These are phyloP conservation scores for Lipomyces spencermartinsiae DNA, from an alignment of 805 yeast genomes.

Conservation along the genomic window DNA sequence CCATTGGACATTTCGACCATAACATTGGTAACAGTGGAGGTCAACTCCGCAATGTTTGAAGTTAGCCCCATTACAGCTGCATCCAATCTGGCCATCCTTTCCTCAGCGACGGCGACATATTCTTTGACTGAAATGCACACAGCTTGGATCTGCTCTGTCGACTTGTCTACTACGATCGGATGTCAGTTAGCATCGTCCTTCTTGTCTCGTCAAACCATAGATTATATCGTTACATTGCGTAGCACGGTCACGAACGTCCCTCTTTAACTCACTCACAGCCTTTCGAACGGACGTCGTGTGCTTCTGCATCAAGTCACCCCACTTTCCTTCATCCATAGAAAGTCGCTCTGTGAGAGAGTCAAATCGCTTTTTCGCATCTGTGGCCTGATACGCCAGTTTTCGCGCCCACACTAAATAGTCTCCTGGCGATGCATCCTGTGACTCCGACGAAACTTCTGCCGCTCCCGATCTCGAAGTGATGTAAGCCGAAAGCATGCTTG, in stretches of 20 bases:
- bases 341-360: slow-evolving; percentile 14
- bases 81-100: not conserved
- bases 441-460: not conserved
- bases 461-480: not conserved
- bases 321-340: slow-evolving; percentile 13
- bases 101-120: slow-evolving; percentile 2
- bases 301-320: not conserved
- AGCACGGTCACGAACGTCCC: slow-evolving; percentile 5
- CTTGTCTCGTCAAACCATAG: not conserved
- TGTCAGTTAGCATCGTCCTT: not conserved
- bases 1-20: not conserved
- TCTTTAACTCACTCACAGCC: not conserved
- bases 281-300: not conserved
- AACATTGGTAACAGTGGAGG: not conserved
- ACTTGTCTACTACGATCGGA: not conserved
- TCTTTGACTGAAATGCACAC: slow-evolving; percentile 2
- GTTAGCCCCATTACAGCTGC: not conserved
- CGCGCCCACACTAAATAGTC: slow-evolving; percentile 23
- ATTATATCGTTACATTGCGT: not conserved
- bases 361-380: slow-evolving; percentile 11
- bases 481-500: not conserved
- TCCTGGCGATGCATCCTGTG: slow-evolving; percentile 1
- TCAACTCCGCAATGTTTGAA: not conserved
- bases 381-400: slow-evolving; percentile 24
- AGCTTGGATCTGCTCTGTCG: not conserved